Conservation (phyloP, 768 basidiomycete genomes). For the Leccinum uliginosum region DNA sequence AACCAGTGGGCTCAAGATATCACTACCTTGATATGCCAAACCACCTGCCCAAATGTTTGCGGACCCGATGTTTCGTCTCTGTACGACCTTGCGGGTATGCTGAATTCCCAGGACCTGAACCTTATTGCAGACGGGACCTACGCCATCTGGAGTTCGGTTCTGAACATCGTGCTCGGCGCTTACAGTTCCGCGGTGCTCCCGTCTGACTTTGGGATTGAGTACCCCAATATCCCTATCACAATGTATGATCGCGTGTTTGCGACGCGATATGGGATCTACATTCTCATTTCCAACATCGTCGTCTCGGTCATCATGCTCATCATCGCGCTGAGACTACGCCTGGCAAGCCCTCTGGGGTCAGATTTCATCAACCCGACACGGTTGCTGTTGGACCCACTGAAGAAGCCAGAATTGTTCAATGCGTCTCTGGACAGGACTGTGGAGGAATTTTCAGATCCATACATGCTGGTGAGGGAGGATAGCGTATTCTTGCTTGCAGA, state of each 20-base stretch:
- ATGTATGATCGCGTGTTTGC: not conserved
- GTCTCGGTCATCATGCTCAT: slow-evolving; percentile 8
- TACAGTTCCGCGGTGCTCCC: slow-evolving; percentile 3
- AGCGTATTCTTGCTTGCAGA: not conserved
- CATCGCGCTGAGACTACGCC: slow-evolving; percentile 2
- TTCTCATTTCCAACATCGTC: slow-evolving; percentile 9
- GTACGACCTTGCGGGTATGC: not conserved
- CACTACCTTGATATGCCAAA: slow-evolving; percentile 11
- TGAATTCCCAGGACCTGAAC: not conserved
- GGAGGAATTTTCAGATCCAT: not conserved
- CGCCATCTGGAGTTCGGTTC: slow-evolving; percentile 1
- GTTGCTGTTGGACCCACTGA: slow-evolving; percentile 11
- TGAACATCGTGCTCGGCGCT: slow-evolving; percentile 8
- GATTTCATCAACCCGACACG: slow-evolving; percentile 10
- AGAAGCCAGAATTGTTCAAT: slow-evolving; percentile 12
- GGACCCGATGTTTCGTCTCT: not conserved
- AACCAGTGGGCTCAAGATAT: slow-evolving; percentile 18
- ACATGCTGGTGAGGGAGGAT: slow-evolving; percentile 3
- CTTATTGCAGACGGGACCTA: not conserved
- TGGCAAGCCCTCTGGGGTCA: slow-evolving; percentile 2
- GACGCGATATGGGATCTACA: not conserved
- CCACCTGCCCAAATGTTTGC: not conserved
- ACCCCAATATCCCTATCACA: not conserved
- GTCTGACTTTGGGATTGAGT: not conserved
- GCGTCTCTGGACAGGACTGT: slow-evolving; percentile 1